Evolutionary conservation across 1,139 yeast genomes (phyloP).

Genomic region (Suzukiozyma palmioleophila): DNA sequence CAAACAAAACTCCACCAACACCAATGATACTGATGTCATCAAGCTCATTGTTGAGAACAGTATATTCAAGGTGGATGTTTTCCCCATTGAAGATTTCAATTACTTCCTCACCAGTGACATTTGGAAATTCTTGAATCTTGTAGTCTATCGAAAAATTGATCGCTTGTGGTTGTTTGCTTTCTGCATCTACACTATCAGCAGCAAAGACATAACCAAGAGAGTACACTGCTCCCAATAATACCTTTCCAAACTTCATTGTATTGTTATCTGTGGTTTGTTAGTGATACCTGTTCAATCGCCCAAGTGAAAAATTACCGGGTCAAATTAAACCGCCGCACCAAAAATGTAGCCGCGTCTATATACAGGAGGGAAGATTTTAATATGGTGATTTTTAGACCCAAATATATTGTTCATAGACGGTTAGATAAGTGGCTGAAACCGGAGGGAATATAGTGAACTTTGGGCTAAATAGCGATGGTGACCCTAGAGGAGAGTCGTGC

Average conservation of each 20-base stretch:
- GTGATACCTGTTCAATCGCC: background rate
- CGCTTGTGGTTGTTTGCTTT: constrained; percentile 11
- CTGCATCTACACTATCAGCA: constrained; percentile 13
- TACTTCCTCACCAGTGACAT: constrained; percentile 28
- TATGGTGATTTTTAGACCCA: no score
- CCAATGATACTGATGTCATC: constrained; percentile 55
- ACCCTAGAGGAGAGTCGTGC: no score
- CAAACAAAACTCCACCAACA: constrained; percentile 66
- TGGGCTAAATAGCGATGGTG: no score
- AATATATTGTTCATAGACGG: no score
- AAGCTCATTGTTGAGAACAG: constrained; percentile 55
- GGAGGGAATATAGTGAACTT: no score
- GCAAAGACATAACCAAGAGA: constrained; percentile 12
- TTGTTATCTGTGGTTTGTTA: background rate
- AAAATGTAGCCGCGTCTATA: background rate
- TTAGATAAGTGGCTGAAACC: no score
- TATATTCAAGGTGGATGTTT: constrained; percentile 49
- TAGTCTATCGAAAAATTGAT: constrained; percentile 41
- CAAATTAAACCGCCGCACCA: background rate
- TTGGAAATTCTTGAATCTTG: constrained; percentile 38
- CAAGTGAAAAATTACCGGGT: background rate
- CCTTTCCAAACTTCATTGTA: constrained; percentile 1
- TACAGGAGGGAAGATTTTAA: background rate
- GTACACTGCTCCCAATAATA: background rate
- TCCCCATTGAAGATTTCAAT: constrained; percentile 50